These are phyloP conservation scores for Backusella tuberculispora DNA, from an alignment of 192 early-diverging fungal species.

Conservation along the genomic window DNA sequence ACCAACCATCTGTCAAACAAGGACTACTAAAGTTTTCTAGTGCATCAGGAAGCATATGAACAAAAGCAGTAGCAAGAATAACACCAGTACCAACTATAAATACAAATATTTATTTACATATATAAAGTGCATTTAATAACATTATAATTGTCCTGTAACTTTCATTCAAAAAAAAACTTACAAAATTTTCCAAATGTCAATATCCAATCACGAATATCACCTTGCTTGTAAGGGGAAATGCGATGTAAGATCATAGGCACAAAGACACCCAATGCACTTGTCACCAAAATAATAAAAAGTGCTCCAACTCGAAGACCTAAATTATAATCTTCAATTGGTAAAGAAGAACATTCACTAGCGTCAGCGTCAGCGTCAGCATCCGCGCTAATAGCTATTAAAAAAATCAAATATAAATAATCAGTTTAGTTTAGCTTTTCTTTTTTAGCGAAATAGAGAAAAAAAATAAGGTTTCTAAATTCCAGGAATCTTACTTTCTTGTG, in stretches of 20 bases:
- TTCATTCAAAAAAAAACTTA: slow-evolving; percentile 9
- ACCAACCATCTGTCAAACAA: slow-evolving; percentile 41
- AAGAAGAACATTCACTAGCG: slow-evolving; percentile 1
- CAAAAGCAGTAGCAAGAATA: slow-evolving; percentile 71
- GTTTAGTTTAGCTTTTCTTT: not conserved
- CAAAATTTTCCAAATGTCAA: slow-evolving; percentile 42
- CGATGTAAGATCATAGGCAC: slow-evolving; percentile 31
- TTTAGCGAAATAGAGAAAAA: too few species aligned
- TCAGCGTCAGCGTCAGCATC: not conserved
- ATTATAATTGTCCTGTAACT: not conserved
- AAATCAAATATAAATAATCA: too few species aligned
- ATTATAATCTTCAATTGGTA: slow-evolving; percentile 31
- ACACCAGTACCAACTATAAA: slow-evolving; percentile 63
- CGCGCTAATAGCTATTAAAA: not conserved
- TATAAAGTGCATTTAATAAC: too few species aligned
- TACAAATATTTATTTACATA: not conserved
- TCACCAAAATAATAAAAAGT: slow-evolving; percentile 41
- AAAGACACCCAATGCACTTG: slow-evolving; percentile 34
- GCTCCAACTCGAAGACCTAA: slow-evolving; percentile 35
- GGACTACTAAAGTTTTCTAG: slow-evolving; percentile 35
- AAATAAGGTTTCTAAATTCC: not conserved
- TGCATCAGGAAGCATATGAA: slow-evolving; percentile 72
- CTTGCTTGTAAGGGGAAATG: slow-evolving; percentile 25
- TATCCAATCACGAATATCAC: slow-evolving; percentile 31
- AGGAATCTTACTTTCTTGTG: not conserved